phyloP scores from a whole-genome alignment of 2,329 filamentous ascomycete genomes.

The Fusarium multiceps region DNA sequence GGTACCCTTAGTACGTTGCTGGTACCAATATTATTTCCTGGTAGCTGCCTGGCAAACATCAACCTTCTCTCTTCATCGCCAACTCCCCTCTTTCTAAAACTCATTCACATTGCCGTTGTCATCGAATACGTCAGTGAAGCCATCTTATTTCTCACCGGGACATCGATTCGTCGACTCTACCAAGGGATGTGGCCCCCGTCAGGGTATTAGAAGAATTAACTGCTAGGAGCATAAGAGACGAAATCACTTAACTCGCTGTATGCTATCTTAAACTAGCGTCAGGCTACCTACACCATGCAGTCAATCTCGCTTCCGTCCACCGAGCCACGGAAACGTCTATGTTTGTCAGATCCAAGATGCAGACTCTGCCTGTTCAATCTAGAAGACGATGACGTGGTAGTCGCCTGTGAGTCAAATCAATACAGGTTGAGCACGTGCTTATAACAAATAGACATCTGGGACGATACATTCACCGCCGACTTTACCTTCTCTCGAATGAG shows the following conservation, averaged over 20 bases:
- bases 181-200: no score
- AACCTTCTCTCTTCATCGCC: not conserved
- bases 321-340: not conserved
- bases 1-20: not conserved
- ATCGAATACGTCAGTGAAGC: not conserved
- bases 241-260: not conserved
- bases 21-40: not conserved
- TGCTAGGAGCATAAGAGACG: not conserved
- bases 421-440: not conserved
- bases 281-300: not conserved
- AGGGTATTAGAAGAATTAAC: not conserved
- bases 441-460: not conserved
- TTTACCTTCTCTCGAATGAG: not conserved
- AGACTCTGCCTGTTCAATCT: not conserved
- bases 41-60: not conserved
- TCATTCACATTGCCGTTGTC: not conserved
- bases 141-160: no score
- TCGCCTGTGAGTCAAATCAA: not conserved
- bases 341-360: not conserved
- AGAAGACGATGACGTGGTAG: not conserved
- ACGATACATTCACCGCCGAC: not conserved
- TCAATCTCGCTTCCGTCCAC: not conserved
- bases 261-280: not conserved
- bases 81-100: not conserved
- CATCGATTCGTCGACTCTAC: no score